Conservation (phyloP, 495 filamentous ascomycete species). For the Xylaria venustula region DNA sequence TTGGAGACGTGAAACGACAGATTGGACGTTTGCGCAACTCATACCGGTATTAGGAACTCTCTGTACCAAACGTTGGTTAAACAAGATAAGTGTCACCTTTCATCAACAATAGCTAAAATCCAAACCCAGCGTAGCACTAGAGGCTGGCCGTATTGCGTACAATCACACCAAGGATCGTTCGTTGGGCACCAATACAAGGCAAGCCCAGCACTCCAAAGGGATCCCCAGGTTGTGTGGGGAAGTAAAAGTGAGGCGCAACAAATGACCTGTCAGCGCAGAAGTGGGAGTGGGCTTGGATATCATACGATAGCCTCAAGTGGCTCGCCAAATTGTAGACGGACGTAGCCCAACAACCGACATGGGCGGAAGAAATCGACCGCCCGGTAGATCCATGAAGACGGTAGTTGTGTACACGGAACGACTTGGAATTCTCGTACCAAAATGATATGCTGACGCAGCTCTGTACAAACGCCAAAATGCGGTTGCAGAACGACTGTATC, state of each 20-base stretch:
- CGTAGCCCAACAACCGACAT: neutral
- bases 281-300: conserved; percentile 5
- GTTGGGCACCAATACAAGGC: conserved; percentile 11
- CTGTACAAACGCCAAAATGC: neutral
- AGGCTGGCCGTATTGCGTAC: neutral
- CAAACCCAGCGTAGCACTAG: too few relatives aligned
- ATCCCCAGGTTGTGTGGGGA: conserved; percentile 8
- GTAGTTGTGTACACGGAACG: neutral
- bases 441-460: neutral
- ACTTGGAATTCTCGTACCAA: neutral
- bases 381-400: neutral
- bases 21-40: too few relatives aligned
- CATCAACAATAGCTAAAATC: too few relatives aligned
- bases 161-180: neutral
- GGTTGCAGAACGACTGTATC: neutral
- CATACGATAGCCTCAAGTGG: neutral
- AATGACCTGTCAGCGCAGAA: neutral
- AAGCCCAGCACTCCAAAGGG: neutral
- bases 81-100: too few relatives aligned
- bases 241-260: conserved; percentile 1
- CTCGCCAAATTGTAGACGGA: neutral
- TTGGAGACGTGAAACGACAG: too few relatives aligned
- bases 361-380: neutral
- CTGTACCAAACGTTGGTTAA: too few relatives aligned
- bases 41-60: too few relatives aligned